Evolutionary conservation across 1,139 yeast genomes (phyloP).

Genomic region (Candida sanyaensis): DNA sequence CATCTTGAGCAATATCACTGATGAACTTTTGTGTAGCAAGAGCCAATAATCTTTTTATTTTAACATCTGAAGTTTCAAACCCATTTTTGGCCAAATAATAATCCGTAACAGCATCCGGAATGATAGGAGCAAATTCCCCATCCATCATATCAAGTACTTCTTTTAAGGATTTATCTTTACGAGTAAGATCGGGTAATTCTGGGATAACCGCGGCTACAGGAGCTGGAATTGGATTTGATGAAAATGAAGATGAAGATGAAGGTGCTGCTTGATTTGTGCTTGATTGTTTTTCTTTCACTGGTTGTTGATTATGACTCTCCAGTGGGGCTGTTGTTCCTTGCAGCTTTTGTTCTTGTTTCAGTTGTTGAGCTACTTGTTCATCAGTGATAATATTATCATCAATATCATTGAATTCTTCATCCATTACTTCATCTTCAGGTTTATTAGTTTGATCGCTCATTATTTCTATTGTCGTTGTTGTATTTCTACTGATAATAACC

Average conservation of each 20-base stretch:
- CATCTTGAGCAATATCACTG: slow-evolving; percentile 93
- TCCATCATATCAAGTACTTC: slow-evolving; percentile 90
- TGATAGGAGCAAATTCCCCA: slow-evolving; percentile 86
- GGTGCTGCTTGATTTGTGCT: slow-evolving; percentile 7
- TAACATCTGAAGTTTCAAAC: slow-evolving; percentile 74
- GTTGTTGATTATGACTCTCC: slow-evolving; percentile 5
- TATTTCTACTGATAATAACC: not conserved
- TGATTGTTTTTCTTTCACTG: slow-evolving; percentile 12
- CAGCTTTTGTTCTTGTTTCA: not conserved
- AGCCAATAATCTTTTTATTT: slow-evolving; percentile 84
- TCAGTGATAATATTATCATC: slow-evolving; percentile 16
- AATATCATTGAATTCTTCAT: slow-evolving; percentile 33
- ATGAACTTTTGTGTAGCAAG: slow-evolving; percentile 95
- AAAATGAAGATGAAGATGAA: slow-evolving; percentile 12
- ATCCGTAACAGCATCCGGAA: slow-evolving; percentile 98
- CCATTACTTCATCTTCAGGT: slow-evolving; percentile 16
- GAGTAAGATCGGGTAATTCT: slow-evolving; percentile 69
- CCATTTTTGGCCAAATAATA: slow-evolving; percentile 90
- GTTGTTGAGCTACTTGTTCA: not conserved
- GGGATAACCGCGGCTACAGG: slow-evolving; percentile 27
- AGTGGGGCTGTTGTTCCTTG: slow-evolving; percentile 3
- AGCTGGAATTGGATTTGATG: slow-evolving; percentile 11
- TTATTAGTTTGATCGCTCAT: slow-evolving; percentile 6
- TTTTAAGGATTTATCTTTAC: slow-evolving; percentile 83
- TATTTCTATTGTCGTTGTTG: not conserved